Base-by-base conservation (phyloP, 2,329 filamentous ascomycete species). In the Colletotrichum karsti region DNA sequence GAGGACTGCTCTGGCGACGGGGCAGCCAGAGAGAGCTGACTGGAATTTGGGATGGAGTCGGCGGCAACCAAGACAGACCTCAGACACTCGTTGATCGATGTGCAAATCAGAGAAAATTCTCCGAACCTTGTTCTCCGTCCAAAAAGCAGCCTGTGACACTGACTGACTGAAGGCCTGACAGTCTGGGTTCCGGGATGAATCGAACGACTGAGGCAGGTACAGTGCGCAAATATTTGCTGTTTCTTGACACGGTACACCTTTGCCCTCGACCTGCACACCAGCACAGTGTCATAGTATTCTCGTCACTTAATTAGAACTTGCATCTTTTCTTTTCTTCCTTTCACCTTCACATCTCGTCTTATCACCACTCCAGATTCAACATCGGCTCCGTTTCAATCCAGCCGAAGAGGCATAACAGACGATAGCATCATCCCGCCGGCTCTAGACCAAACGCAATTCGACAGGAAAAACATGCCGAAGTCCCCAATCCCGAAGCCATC, bases 41-140 rank as follows among this genome's bases (percentile, higher is more conserved):
- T 35, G 26, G 41, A 55, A 24, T 41, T 3, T 20, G 41, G 35
- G 33, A 22, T 10, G 18, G 9, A 48, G 42, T n/a, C 28, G 42
- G 41, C 42, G 51, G 28, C 41, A 20, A 15, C 35, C 60, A 44
- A 33, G 44, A 54, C 24, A 44, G 12, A 9, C 24, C 37, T 53
- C 53, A 58, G 24, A 67, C 64, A 33, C 28, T 63, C 53, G 37
- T 33, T 58, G n/a, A 57, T 58, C 13, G 64, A 46, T 42, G 18
- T 51, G 30, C 28, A 46, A 63, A 44, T 28, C 13, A 18, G 30
- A 39, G 12, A 22, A 56, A 42, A 56, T n/a, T 33, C 37, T 55
- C 50, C 41, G 33, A 66, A 51, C 50, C 26, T 51, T 55, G 33
- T 44, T 58, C 41, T 53, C 18, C 15, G 37, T 60, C 24, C 5